A percentile compares a stretch with the other conserved stretches of the same genome.
phyloP scores from a whole-genome alignment of 2,329 filamentous ascomycete species.

The Gnomoniopsis sp. region DNA sequence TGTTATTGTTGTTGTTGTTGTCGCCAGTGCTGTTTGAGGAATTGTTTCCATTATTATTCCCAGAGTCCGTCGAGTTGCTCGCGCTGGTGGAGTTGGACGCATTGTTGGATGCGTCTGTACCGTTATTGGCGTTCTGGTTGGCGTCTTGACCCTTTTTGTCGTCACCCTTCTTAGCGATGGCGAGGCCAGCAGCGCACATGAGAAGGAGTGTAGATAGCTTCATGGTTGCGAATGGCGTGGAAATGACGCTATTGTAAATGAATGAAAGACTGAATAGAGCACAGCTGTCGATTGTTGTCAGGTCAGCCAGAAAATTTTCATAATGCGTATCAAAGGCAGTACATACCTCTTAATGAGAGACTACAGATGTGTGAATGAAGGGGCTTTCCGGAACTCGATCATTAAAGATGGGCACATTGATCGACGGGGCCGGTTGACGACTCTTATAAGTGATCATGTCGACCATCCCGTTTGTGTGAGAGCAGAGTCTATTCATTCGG shows the following conservation, averaged over 20 bases:
- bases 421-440: background rate
- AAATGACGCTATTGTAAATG: background rate
- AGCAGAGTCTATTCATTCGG: background rate
- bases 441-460: slow-evolving; percentile 3
- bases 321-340: too few relatives aligned
- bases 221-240: slow-evolving; percentile 8
- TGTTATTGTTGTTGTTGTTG: background rate
- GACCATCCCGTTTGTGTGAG: slow-evolving; percentile 5
- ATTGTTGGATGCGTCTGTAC: background rate
- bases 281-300: background rate
- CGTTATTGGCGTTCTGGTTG: background rate
- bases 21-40: background rate
- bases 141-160: background rate
- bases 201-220: slow-evolving; percentile 15
- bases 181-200: slow-evolving; percentile 18
- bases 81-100: too few relatives aligned
- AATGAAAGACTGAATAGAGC: slow-evolving; percentile 5
- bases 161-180: slow-evolving; percentile 9
- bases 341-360: slow-evolving; percentile 5
- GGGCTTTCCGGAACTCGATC: background rate
- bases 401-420: background rate
- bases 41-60: background rate
- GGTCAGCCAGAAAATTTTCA: background rate
- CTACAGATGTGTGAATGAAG: background rate
- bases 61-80: too few relatives aligned